These are phyloP conservation scores for Lunularia cruciata DNA, from an alignment of 225 moss, liverwort and hornwort genomes.

Conservation along the genomic window DNA sequence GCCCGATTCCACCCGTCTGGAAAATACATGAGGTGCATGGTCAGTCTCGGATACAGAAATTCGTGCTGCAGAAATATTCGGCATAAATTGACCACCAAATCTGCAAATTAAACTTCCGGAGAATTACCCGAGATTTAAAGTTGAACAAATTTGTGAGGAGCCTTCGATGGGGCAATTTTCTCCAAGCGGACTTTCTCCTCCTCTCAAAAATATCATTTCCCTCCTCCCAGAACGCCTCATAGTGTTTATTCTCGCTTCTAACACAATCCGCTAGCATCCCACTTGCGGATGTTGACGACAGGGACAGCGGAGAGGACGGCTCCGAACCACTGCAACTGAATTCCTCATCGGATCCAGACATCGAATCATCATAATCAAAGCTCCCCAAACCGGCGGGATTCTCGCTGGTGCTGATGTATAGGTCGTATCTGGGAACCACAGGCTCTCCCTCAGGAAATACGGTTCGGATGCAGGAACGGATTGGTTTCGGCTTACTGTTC, in stretches of 20 bases:
- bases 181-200: not conserved
- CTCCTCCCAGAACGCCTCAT: not conserved
- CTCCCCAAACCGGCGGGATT: not conserved
- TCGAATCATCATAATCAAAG: not conserved
- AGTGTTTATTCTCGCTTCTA: not conserved
- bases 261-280: not conserved
- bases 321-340: not conserved
- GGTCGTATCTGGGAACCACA: no score
- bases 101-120: no score
- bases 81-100: no score
- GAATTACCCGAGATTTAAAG: not conserved
- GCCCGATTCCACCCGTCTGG: not conserved
- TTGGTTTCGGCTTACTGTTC: no score
- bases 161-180: conserved; percentile 3
- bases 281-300: not conserved
- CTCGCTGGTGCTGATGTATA: not conserved
- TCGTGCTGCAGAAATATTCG: no score
- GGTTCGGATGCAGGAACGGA: conserved; percentile 1
- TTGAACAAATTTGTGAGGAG: not conserved
- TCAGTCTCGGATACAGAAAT: no score
- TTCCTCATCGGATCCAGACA: not conserved
- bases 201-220: not conserved
- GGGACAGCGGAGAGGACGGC: not conserved
- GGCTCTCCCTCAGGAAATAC: not conserved
- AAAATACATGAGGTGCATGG: not conserved